Evolutionary conservation across 108 stramenopile species (phyloP).

Genomic region (Pseudonitzschia delicatissima): DNA sequence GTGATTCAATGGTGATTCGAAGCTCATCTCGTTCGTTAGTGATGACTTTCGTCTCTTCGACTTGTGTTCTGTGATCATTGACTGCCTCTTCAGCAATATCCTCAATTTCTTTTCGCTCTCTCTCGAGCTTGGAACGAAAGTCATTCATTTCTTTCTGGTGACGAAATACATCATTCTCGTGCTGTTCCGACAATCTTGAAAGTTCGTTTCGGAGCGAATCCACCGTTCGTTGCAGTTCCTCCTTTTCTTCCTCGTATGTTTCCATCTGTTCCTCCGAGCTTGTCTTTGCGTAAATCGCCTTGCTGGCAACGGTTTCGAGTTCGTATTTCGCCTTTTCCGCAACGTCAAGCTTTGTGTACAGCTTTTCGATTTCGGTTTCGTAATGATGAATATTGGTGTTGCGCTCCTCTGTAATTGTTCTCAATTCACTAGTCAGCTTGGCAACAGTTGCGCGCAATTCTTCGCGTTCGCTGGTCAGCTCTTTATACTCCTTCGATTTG

Average conservation of each 20-base stretch:
- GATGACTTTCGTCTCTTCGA: background rate
- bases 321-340: slow-evolving; percentile 2
- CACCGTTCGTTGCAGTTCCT: slow-evolving; percentile 11
- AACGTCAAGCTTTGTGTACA: background rate
- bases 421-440: slow-evolving; percentile 9
- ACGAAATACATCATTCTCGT: slow-evolving; percentile 4
- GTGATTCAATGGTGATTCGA: background rate
- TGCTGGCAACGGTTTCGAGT: slow-evolving; percentile 4
- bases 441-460: slow-evolving; percentile 6
- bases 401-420: slow-evolving; percentile 10
- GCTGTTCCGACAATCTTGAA: slow-evolving; percentile 3
- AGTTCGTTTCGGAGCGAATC: slow-evolving; percentile 9
- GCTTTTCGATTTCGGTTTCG: slow-evolving; percentile 25
- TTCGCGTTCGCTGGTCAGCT: slow-evolving; percentile 9
- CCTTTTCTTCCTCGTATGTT: background rate
- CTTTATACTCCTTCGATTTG: background rate
- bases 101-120: background rate
- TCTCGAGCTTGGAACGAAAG: slow-evolving; percentile 11
- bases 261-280: background rate
- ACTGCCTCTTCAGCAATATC: slow-evolving; percentile 12
- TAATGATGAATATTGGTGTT: slow-evolving; percentile 11
- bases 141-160: slow-evolving; percentile 25
- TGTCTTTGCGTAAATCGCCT: slow-evolving; percentile 2
- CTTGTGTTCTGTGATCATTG: background rate
- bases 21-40: slow-evolving; percentile 2